Evolutionary conservation across 805 yeast species (phyloP), one percentile per base, ranked within the genome.

Genomic region (Lipomyces mesembrius): DNA sequence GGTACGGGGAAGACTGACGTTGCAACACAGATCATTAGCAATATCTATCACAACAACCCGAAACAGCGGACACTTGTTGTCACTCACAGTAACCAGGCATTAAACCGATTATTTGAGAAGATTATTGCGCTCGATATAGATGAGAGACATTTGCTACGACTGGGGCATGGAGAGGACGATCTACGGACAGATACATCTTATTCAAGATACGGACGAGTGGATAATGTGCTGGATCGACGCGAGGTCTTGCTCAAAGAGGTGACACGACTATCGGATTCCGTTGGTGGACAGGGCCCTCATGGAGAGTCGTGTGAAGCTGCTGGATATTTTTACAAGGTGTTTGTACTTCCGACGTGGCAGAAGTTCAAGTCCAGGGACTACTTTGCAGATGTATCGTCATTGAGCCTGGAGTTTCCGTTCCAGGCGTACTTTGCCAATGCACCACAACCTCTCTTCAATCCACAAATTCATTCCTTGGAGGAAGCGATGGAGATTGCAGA

Each of bases 1-100:
- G 93, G 93, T 0, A 88, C 93, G 0, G 94, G 94, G 2, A 85
- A 87, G 67, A 77, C 81, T 1, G 75, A 72, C 4, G 62, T 77
- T 3, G 68, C 75, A 1, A 65, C 77, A 0, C 70, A 74, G 27
- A 67, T 77, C 5, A 62, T 79, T 1, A 60, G 70, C n/a, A 58
- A 69, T 1, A 55, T 77, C 8, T 22, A 62, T 14, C 68, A 68
- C 14, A 76, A 74, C 55, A 63, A 61, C 46, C 73, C 78, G 2
- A 54, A 61, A 14, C 77, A 75, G 55, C 67, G 74, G 12, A 78
- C 74, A 0, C 61, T 81, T 35, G 67, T 81, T 6, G 63, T 81
- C 3, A 66, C 81, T 3, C 74, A 73, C 25, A 66, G 70, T 34
- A 64, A 74, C n/a, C 65, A 69, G 29, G 76, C 71, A 3, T 69